A percentile compares a stretch with the other conserved stretches of the same genome.
phyloP scores from a whole-genome alignment of 345 rosid species.

The Luvunga scandens region DNA sequence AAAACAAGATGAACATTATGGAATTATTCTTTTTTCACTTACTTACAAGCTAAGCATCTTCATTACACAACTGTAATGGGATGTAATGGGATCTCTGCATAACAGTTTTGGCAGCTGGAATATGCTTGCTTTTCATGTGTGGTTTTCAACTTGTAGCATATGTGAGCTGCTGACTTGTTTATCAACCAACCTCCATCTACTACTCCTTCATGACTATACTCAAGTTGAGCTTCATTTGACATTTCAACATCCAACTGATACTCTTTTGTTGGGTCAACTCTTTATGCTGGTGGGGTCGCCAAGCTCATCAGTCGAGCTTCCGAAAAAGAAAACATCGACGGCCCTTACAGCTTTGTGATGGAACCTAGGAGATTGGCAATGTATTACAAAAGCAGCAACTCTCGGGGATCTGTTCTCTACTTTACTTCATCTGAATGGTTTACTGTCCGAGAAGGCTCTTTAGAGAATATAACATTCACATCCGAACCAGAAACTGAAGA shows the following conservation, averaged over 20 bases:
- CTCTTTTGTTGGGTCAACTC: conserved; percentile 53
- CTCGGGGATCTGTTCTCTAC: conserved; percentile 29
- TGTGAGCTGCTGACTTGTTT: too few species aligned
- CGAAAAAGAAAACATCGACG: conserved; percentile 24
- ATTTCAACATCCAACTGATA: conserved; percentile 70
- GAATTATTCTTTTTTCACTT: too few species aligned
- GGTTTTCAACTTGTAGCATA: too few species aligned
- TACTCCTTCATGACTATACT: too few species aligned
- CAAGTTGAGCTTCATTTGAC: too few species aligned
- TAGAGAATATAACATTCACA: conserved; percentile 17
- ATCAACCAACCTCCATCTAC: too few species aligned
- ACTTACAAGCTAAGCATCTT: too few species aligned
- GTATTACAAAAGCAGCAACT: conserved; percentile 31
- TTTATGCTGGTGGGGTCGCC: conserved; percentile 25
- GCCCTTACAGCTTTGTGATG: conserved; percentile 51
- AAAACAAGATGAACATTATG: too few species aligned
- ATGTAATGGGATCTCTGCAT: too few species aligned
- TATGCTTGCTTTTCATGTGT: too few species aligned
- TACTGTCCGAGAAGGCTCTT: background rate
- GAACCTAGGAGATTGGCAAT: conserved; percentile 36
- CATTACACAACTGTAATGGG: too few species aligned
- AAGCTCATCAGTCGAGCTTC: conserved; percentile 54
- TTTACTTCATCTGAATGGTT: conserved; percentile 6
- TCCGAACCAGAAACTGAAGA: conserved; percentile 12
- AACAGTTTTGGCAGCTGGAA: too few species aligned